Evolutionary conservation across 2,329 filamentous ascomycete genomes (phyloP).

Genomic region (Orbilia blumenaviensis): DNA sequence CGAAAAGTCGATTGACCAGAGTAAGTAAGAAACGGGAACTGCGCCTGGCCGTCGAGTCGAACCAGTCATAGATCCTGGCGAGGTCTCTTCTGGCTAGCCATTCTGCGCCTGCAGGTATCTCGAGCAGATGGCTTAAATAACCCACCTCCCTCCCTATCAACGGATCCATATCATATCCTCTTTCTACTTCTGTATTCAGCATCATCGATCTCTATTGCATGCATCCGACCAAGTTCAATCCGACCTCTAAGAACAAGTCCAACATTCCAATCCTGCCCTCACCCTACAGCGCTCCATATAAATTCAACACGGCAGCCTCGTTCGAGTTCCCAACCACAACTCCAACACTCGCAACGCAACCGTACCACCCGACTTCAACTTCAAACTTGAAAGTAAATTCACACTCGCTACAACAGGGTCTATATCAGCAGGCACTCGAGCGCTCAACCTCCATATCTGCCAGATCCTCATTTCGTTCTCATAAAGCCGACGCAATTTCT

Average conservation of each 20-base stretch:
- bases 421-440: slow-evolving; percentile 23
- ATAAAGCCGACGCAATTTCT: slow-evolving; percentile 39
- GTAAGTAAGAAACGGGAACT: background rate
- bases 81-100: no score
- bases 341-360: slow-evolving; percentile 38
- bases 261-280: slow-evolving; percentile 19
- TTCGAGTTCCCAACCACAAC: slow-evolving; percentile 13
- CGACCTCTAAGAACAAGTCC: background rate
- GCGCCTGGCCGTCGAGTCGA: slow-evolving; percentile 4
- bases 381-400: slow-evolving; percentile 1
- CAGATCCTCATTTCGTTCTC: background rate
- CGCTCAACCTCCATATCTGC: slow-evolving; percentile 16
- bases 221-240: slow-evolving; percentile 29
- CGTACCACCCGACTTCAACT: background rate
- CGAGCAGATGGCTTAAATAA: slow-evolving; percentile 45
- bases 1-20: slow-evolving; percentile 30
- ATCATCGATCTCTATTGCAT: slow-evolving; percentile 15
- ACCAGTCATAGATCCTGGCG: slow-evolving; percentile 40
- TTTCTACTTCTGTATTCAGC: slow-evolving; percentile 10
- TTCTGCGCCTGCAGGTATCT: slow-evolving; percentile 36
- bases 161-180: background rate
- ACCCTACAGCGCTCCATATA: background rate
- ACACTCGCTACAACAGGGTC: background rate
- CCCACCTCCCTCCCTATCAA: slow-evolving; percentile 23
- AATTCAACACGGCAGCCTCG: background rate